Percentiles rank a stretch among this genome's conserved stretches.
Conservation (phyloP, 345 rosid genomes). For the Linum lewisii region DNA sequence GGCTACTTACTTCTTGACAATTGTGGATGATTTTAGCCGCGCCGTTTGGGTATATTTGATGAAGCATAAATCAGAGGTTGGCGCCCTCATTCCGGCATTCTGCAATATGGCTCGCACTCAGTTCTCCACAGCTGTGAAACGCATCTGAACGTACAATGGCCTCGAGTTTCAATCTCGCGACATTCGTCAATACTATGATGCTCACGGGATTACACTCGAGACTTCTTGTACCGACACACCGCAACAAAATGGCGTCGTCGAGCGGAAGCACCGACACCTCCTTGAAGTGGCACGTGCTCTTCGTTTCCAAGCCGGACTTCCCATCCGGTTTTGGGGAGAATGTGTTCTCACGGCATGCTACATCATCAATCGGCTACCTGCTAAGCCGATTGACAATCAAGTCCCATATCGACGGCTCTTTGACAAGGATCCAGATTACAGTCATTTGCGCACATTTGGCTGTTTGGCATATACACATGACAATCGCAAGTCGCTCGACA, state of each 20-base stretch:
- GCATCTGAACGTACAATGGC: background rate
- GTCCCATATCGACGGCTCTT: background rate
- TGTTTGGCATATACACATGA: too few relatives aligned
- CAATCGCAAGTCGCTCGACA: background rate
- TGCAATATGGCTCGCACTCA: constrained; percentile 7
- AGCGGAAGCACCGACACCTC: background rate
- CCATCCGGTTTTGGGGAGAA: background rate
- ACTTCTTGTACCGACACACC: constrained; percentile 9
- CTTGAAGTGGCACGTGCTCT: background rate
- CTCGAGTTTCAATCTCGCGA: background rate
- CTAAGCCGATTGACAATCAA: background rate
- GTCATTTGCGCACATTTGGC: background rate
- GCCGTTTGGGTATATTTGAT: constrained; percentile 8
- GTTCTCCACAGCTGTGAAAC: background rate
- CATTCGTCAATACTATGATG: background rate
- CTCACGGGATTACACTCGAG: constrained; percentile 1
- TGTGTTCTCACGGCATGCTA: background rate
- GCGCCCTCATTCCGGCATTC: background rate
- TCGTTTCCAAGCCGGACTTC: background rate
- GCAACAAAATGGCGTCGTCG: constrained; percentile 11
- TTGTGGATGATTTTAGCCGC: constrained; percentile 8
- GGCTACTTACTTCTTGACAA: background rate
- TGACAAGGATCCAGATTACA: background rate
- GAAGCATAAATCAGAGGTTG: too few relatives aligned
- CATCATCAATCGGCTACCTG: background rate